These are phyloP conservation scores for Fonsecaea nubica DNA, from an alignment of 2,329 filamentous ascomycete genomes.

Conservation along the genomic window DNA sequence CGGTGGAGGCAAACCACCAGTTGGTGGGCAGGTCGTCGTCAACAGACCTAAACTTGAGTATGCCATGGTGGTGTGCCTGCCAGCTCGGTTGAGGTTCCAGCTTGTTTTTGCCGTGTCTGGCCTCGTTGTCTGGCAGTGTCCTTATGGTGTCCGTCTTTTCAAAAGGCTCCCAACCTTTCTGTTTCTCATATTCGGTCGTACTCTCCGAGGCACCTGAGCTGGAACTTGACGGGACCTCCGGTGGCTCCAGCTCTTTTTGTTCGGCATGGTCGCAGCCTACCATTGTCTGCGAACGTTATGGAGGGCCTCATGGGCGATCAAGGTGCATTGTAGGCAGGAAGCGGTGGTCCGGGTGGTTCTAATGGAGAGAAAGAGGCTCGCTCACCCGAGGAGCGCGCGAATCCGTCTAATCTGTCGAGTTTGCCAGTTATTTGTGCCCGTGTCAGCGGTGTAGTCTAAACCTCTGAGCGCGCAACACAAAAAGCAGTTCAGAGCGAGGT, in stretches of 20 bases:
- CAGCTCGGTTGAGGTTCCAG: slow-evolving; percentile 17
- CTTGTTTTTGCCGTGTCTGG: slow-evolving; percentile 20
- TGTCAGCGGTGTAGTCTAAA: neutral
- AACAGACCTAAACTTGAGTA: slow-evolving; percentile 47
- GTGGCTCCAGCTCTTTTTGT: slow-evolving; percentile 31
- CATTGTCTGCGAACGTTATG: slow-evolving; percentile 21
- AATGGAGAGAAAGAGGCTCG: neutral
- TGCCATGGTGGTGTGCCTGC: slow-evolving; percentile 30
- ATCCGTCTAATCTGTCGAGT: neutral
- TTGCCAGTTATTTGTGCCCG: neutral
- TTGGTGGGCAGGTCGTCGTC: slow-evolving; percentile 52
- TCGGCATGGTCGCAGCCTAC: slow-evolving; percentile 33
- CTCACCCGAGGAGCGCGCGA: neutral
- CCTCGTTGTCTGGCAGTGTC: slow-evolving; percentile 24
- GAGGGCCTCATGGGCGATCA: slow-evolving; percentile 14
- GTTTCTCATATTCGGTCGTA: slow-evolving; percentile 19
- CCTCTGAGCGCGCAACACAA: neutral
- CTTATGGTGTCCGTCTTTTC: slow-evolving; percentile 8
- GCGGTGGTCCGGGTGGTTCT: neutral
- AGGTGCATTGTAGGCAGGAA: slow-evolving; percentile 15
- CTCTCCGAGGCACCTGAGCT: slow-evolving; percentile 23
- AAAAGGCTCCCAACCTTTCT: slow-evolving; percentile 20
- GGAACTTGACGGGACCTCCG: slow-evolving; percentile 20
- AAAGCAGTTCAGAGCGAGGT: neutral
- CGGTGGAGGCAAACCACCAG: slow-evolving; percentile 60